Base-by-base conservation (phyloP, 2,329 filamentous ascomycete genomes). In the Hypocrella siamensis region DNA sequence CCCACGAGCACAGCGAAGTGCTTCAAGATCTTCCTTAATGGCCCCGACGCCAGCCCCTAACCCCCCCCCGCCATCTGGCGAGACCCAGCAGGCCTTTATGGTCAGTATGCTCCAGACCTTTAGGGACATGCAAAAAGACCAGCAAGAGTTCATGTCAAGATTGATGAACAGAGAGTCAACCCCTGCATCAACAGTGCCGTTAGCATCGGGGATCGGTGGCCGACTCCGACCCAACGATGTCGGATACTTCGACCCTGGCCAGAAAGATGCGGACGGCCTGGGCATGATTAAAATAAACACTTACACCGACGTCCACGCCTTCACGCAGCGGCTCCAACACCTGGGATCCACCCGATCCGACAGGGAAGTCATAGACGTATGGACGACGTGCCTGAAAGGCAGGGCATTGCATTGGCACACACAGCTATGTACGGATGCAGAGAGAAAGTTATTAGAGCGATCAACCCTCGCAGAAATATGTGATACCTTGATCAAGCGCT, bases 261-360 rank as follows among this genome's bases (percentile, higher is more conserved):
- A 32, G 28, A 37, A 41, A 38, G 21, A 14, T 28, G 6, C 18
- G 5, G 10, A 25, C 24, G 16, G 21, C 24, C 21, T 26, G 21
- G 14, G 16, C 17, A 3, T 10, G 9, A 31, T 30, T 19, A 22
- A 22, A 12, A 12, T 12, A 7, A 22, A 22, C 21, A 22, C 21
- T 7, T 22, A 22, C 21, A 22, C 21, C 7, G 21, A 22, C 12
- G 21, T 22, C 7, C 12, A 7, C 21, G 21, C 21, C 21, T 22
- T 22, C 21, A 22, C 21, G 7, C 21, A 22, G 12, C 21, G 21
- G 7, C 21, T 22, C 21, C 21, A 22, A 22, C 21, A 22, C 21
- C 21, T 22, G 12, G 12, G 12, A 22, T 7, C 7, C 7, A 22
- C 21, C 12, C 21, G 12, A 7, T 7, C 7, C 7, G 21, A 22